These are phyloP conservation scores for Paramecium biaurelia DNA, from an alignment of 73 alveolate species.

Conservation along the genomic window DNA sequence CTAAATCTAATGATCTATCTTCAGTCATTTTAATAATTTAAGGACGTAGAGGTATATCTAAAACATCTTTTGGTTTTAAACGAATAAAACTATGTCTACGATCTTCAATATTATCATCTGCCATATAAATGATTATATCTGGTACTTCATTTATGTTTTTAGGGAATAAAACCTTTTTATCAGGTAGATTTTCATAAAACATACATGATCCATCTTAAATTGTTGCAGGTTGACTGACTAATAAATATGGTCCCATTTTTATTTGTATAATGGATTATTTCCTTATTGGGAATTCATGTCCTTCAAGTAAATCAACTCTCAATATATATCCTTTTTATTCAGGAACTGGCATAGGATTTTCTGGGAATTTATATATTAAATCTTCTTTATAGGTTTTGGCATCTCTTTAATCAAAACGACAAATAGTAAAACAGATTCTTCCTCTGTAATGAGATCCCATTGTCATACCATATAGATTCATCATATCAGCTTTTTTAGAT, in stretches of 20 bases:
- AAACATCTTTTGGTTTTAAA: constrained; percentile 62
- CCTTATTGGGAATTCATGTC: constrained; percentile 74
- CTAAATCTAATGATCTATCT: constrained; percentile 74
- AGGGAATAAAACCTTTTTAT: constrained; percentile 70
- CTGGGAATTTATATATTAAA: constrained; percentile 68
- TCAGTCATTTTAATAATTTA: constrained; percentile 60
- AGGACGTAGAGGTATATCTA: constrained; percentile 9
- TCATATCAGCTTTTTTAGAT: constrained; percentile 74
- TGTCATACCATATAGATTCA: constrained; percentile 73
- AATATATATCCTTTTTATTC: constrained; percentile 67
- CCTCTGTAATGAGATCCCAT: constrained; percentile 84
- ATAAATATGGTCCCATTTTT: constrained; percentile 78
- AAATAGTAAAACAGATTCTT: constrained; percentile 65
- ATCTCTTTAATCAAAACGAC: constrained; percentile 67
- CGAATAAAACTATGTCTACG: constrained; percentile 76
- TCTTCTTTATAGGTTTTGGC: constrained; percentile 70
- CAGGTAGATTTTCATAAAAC: constrained; percentile 75
- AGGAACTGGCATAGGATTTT: constrained; percentile 74
- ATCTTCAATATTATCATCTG: constrained; percentile 65
- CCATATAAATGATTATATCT: constrained; percentile 74
- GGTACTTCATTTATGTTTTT: constrained; percentile 66
- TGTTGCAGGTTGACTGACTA: constrained; percentile 9
- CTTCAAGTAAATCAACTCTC: constrained; percentile 79
- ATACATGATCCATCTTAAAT: constrained; percentile 58
- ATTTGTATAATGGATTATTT: constrained; percentile 63